Evolutionary conservation across 2,329 filamentous ascomycete genomes (phyloP), one percentile per base, ranked within the genome.

Genomic region (Alternaria arborescens): DNA sequence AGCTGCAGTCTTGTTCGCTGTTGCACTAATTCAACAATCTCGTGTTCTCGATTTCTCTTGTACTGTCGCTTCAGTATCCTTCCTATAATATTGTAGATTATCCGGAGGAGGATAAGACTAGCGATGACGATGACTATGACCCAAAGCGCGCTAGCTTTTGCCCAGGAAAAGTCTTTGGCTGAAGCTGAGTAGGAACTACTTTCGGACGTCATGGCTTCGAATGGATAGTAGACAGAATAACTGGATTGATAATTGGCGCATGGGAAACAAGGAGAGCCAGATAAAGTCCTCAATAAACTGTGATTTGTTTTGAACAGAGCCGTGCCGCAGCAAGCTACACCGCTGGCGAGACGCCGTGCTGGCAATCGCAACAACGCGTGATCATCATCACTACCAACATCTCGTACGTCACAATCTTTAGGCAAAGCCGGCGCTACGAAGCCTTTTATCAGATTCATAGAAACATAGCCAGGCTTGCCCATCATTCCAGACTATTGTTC

Each of bases 111-210:
- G 5, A 58, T 11, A 2, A 58, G 22, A 8, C 36, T 36, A 4
- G 24, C 42, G 11, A 7, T 22, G 12, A 53, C 10, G 0, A 58
- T 58, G 3, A 61, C 11, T 4, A 58, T 34, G 2, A 50, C 47
- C 54, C 48, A 61, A 12, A 61, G 47, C 12, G 28, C 18, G 12
- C 44, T 57, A 2, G 54, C 42, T 12, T 28, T 48, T 12, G 26
- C 4, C 54, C 58, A 61, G 2, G 58, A 44, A 14, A 58, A 53
- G 14, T 61, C 48, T 16, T 20, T 22, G 20, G 51, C 24, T 8
- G 51, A 18, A 24, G 8, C 8, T 32, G n/a, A 20, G 40, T 32
- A 20, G 16, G 26, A 34, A 12, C 8, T 22, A 8, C 16, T 16
- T 43, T 30, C 16, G 26, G 38, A 28, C 12, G 40, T 12, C 51